These are phyloP conservation scores for Meira nashicola DNA, from an alignment of 1,284 basidiomycete species.

Conservation along the genomic window DNA sequence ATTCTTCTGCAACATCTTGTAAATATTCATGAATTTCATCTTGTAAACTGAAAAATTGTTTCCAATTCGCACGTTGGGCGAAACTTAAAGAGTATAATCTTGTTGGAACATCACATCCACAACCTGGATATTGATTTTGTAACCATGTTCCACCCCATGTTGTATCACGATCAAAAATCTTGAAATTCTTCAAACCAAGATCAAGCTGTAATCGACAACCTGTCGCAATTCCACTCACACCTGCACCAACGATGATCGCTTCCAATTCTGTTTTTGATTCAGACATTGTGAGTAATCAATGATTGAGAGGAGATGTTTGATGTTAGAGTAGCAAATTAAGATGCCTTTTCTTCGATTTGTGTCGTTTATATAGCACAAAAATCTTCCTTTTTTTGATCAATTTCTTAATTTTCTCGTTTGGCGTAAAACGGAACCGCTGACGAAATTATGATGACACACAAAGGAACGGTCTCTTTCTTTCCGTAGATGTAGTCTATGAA, in stretches of 20 bases:
- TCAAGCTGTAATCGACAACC: constrained; percentile 37
- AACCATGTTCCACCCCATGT: constrained; percentile 25
- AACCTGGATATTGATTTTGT: constrained; percentile 38
- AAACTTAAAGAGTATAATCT: constrained; percentile 50
- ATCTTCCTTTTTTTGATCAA: no score
- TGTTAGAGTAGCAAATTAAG: no score
- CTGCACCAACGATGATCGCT: constrained; percentile 43
- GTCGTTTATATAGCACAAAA: no score
- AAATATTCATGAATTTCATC: background rate
- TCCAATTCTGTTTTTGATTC: constrained; percentile 10
- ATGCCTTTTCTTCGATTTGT: no score
- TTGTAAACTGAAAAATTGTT: constrained; percentile 26
- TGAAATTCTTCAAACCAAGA: constrained; percentile 3
- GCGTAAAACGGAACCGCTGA: no score
- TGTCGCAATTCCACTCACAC: constrained; percentile 42
- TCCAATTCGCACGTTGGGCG: constrained; percentile 43
- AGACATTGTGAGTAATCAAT: background rate
- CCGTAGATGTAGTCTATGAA: no score
- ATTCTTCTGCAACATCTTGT: background rate
- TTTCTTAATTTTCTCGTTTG: no score
- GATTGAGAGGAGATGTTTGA: background rate
- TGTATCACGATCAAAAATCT: constrained; percentile 8
- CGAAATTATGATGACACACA: no score
- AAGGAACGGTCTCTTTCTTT: no score
- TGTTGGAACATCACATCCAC: constrained; percentile 42